Conservation (phyloP, 306 rosid genomes). For the Fagus crenata region DNA sequence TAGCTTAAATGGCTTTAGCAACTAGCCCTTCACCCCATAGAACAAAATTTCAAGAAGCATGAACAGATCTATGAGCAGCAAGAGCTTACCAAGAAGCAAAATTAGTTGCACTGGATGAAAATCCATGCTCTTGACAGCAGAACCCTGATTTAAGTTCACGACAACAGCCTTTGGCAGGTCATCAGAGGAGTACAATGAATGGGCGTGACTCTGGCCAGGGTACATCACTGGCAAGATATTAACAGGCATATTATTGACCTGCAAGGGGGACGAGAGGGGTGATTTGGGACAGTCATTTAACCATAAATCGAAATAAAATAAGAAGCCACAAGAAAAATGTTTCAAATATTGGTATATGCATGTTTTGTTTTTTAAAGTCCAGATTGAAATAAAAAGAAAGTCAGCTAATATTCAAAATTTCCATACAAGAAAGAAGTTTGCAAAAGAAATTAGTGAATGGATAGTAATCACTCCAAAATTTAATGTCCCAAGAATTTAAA, state of each 20-base stretch:
- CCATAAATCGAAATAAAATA: too few species aligned
- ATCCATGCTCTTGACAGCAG: conserved; percentile 85
- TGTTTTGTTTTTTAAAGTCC: neutral
- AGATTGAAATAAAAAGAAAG: neutral
- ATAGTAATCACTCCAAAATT: too few species aligned
- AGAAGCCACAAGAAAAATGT: neutral
- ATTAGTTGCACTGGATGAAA: conserved; percentile 87
- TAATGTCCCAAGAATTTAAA: neutral
- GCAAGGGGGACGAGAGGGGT: conserved; percentile 10
- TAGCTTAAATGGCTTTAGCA: neutral
- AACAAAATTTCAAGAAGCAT: neutral
- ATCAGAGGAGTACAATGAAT: conserved; percentile 82
- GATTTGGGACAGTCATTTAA: neutral
- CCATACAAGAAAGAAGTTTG: neutral
- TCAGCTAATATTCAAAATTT: too few species aligned
- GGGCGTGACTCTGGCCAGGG: conserved; percentile 76
- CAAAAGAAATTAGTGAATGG: neutral
- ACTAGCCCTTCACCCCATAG: neutral
- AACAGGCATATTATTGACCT: conserved; percentile 83
- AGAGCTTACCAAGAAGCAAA: conserved; percentile 77
- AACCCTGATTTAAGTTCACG: conserved; percentile 67
- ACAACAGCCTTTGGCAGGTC: conserved; percentile 87
- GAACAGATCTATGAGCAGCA: neutral
- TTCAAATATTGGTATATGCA: neutral
- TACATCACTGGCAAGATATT: conserved; percentile 68